Evolutionary conservation across 352 stramenopile species (phyloP), one percentile per base, ranked within the genome.

Genomic region (Phytophthora sojae): DNA sequence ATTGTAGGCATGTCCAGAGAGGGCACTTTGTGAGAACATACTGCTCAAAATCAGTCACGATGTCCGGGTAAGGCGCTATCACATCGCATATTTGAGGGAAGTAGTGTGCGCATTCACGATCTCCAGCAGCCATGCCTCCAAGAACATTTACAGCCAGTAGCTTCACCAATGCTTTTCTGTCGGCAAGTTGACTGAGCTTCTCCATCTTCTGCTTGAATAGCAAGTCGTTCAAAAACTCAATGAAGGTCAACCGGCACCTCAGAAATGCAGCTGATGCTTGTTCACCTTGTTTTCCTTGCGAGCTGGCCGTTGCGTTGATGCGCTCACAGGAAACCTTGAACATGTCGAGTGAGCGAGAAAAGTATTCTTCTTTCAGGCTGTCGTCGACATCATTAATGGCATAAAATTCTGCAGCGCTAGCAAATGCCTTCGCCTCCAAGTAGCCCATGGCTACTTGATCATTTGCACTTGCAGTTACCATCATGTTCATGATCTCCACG

Each of bases 1-100:
- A 96, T 17, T 86, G 71, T 35, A 96, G 65, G 12, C 85, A 94
- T 2, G 88, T 96, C 88, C 88, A 96, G n/a, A 90, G 76, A 4
- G 88, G 88, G 12, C 94, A 72, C 3, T 81, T 71, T 4, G 63
- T 66, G 14, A 92, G 50, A 32, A 92, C 54, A 14, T 67, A 73
- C 26, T 79, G 60, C 37, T 91, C 73, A 55, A 93, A 87, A 0
- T 77, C 58, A 1, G 53, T 19, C 14, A 89, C 76, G 58, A 94
- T 65, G 8, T 77, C 79, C 5, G 77, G 75, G 47, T 82, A 93
- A 23, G 79, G 70, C 19, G 80, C 69, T 39, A 94, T 73, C 6
- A 92, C 44, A 58, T 92, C 88, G 50, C 83, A 91, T 7, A 93
- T 67, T 35, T 92, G 83, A 2, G 88, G 86, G 8, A 96, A 90